A percentile compares a stretch with the other conserved stretches of the same genome.
These are phyloP conservation scores for Hibiscus mutabilis DNA, from an alignment of 345 rosid genomes.

Conservation along the genomic window DNA sequence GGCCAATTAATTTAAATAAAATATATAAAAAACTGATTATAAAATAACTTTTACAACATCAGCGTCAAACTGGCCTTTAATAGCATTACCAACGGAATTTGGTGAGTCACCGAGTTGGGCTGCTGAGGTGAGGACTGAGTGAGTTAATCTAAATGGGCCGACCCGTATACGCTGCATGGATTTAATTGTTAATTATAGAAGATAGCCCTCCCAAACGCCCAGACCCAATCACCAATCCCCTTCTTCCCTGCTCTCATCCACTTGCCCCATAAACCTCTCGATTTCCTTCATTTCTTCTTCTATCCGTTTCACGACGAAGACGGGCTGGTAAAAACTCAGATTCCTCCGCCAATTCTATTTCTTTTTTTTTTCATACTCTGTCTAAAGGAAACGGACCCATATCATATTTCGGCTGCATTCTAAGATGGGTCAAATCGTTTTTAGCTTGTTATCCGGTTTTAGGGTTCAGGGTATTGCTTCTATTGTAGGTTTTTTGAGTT, in stretches of 20 bases:
- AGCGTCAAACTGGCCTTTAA: too few species aligned
- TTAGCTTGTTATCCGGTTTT: background rate
- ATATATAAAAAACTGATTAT: too few species aligned
- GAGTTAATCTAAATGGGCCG: background rate
- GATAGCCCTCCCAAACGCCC: background rate
- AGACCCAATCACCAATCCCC: background rate
- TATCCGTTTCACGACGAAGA: background rate
- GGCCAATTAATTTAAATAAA: too few species aligned
- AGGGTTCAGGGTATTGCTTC: constrained; percentile 11
- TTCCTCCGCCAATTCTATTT: background rate
- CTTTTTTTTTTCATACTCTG: background rate
- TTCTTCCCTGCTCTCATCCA: background rate
- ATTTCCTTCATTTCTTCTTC: background rate
- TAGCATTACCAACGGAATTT: too few species aligned
- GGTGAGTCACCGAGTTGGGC: too few species aligned
- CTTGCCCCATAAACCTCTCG: background rate
- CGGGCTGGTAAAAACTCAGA: background rate
- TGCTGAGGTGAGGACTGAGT: too few species aligned
- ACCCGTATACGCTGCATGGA: background rate
- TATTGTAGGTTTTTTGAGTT: background rate
- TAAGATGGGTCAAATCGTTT: background rate
- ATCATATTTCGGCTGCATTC: background rate
- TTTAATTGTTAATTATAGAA: background rate
- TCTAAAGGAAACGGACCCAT: background rate
- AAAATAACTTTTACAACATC: too few species aligned